phyloP scores from a whole-genome alignment of 1,284 basidiomycete species.

The Cutaneotrichosporon mucoides region DNA sequence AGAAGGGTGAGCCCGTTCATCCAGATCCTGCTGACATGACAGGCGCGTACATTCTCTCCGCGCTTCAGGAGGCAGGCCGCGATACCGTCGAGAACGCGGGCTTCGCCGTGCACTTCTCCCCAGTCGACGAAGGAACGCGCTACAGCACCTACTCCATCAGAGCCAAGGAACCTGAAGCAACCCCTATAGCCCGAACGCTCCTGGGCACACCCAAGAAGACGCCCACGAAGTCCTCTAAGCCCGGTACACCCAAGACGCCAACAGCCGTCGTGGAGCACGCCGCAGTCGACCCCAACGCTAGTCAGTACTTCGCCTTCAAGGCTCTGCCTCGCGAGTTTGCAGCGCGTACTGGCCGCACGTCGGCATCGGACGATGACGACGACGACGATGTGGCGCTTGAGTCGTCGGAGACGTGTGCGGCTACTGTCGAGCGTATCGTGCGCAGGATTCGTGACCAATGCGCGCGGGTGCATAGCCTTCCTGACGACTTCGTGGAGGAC shows the following conservation, averaged over 20 bases:
- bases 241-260: not conserved
- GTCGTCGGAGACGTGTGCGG: slow-evolving; percentile 65
- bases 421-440: slow-evolving; percentile 70
- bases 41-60: slow-evolving; percentile 71
- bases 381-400: slow-evolving; percentile 53
- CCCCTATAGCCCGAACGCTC: not conserved
- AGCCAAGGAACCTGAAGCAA: slow-evolving; percentile 50
- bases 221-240: not conserved
- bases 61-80: slow-evolving; percentile 80
- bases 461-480: slow-evolving; percentile 51
- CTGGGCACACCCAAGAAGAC: not conserved
- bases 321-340: slow-evolving; percentile 48
- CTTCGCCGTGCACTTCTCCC: slow-evolving; percentile 70
- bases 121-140: slow-evolving; percentile 62
- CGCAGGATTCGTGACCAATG: slow-evolving; percentile 65
- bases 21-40: too few relatives aligned
- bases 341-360: not conserved
- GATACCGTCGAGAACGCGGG: slow-evolving; percentile 82
- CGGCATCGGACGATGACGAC: slow-evolving; percentile 18
- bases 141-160: slow-evolving; percentile 77
- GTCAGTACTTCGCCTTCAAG: slow-evolving; percentile 52
- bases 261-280: slow-evolving; percentile 16
- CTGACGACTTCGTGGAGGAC: slow-evolving; percentile 55
- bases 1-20: slow-evolving; percentile 71
- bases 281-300: slow-evolving; percentile 19